phyloP scores from a whole-genome alignment of 305 asterid species.

The Rubia peregrina region DNA sequence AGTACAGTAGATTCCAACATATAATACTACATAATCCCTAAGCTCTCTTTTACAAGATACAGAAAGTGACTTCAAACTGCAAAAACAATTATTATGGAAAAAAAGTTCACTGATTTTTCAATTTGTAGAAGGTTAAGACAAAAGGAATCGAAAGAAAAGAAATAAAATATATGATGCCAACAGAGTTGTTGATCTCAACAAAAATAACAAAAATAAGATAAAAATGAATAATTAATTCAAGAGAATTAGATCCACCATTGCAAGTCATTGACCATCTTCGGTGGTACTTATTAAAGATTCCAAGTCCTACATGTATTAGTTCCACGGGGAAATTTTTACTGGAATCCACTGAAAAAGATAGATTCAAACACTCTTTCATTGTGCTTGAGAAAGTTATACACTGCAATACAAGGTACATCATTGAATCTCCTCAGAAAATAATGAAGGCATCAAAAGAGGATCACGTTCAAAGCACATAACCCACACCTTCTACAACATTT shows the following conservation, averaged over 20 bases:
- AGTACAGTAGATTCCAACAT: slow-evolving; percentile 1
- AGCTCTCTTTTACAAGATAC: background rate
- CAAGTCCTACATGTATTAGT: slow-evolving; percentile 6
- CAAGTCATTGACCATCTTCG: background rate
- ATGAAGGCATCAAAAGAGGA: background rate
- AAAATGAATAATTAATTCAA: background rate
- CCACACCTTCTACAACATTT: background rate
- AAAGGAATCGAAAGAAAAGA: background rate
- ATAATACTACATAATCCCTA: background rate
- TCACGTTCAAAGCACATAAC: background rate
- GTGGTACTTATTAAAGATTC: background rate
- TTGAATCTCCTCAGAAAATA: background rate
- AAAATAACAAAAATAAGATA: background rate
- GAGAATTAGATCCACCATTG: background rate
- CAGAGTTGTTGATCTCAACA: background rate
- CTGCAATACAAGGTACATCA: background rate
- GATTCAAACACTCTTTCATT: background rate
- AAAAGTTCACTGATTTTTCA: background rate
- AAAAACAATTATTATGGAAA: background rate
- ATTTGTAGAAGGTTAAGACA: background rate
- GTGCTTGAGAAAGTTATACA: background rate
- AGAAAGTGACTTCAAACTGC: background rate
- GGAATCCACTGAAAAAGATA: background rate
- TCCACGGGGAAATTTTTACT: background rate
- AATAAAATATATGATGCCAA: background rate